Conservation (phyloP, 345 rosid species). For the Linum trigynum region DNA sequence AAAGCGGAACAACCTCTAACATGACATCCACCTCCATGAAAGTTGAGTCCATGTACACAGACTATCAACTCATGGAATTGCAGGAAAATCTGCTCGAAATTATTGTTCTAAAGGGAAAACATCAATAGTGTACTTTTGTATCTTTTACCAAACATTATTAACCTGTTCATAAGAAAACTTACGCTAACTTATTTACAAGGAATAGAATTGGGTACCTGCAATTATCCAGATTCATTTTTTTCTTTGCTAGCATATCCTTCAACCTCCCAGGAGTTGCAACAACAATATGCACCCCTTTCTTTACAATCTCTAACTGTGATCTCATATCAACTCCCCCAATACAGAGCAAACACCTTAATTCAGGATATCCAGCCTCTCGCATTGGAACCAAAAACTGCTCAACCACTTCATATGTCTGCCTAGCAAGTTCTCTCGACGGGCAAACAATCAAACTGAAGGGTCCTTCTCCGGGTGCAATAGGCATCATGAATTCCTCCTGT, state of each 20-base stretch:
- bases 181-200: not conserved
- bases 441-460: slow-evolving; percentile 73
- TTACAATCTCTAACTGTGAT: slow-evolving; percentile 76
- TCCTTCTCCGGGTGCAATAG: slow-evolving; percentile 72
- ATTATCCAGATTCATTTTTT: slow-evolving; percentile 79
- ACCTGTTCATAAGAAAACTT: not conserved
- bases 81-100: too few species aligned
- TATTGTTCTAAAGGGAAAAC: too few species aligned
- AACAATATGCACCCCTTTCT: slow-evolving; percentile 83
- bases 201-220: slow-evolving; percentile 48
- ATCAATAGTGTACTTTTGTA: too few species aligned
- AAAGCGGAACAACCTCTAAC: too few species aligned
- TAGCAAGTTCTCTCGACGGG: slow-evolving; percentile 85
- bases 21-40: too few species aligned
- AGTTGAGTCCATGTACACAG: too few species aligned
- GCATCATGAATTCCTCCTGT: slow-evolving; percentile 95
- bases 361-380: slow-evolving; percentile 57
- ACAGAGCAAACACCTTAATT: slow-evolving; percentile 66
- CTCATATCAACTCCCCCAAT: slow-evolving; percentile 93
- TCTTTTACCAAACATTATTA: too few species aligned
- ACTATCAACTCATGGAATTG: too few species aligned
- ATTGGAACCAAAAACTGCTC: slow-evolving; percentile 62
- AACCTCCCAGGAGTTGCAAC: slow-evolving; percentile 93
- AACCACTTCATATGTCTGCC: slow-evolving; percentile 85
- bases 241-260: slow-evolving; percentile 94